Evolutionary conservation across 2,329 filamentous ascomycete genomes (phyloP), one percentile per base, ranked within the genome.

Genomic region (Arthrinium puccinioides): DNA sequence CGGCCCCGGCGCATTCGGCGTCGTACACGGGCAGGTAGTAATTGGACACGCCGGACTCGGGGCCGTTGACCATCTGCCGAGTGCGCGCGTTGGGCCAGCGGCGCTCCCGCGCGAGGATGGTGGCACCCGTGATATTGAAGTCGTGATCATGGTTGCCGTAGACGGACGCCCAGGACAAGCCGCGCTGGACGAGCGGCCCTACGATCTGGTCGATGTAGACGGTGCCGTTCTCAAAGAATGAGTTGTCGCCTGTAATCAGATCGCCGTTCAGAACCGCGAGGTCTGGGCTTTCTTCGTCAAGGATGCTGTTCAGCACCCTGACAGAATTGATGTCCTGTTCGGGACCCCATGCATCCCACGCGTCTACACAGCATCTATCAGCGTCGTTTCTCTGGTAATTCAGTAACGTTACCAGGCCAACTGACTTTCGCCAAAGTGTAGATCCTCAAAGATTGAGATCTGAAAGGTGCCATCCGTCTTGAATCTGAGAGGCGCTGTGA

Each of bases 211-310:
- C 75, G 4, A 84, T 40, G 37, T 82, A 79, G 6, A 57, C 47
- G 0, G 74, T 78, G 18, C 66, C 64, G 48, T 82, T 82, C 4
- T 70, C 58, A 4, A 64, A 40, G 42, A 63, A 73, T 0, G 69
- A 70, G 39, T 79, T 76, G 41, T 86, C 81, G 26, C 82, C 81
- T 0, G 81, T 82, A 38, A 84, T 79, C 4, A 87, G 63, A 47
- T 87, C 83, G 11, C 83, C 82, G 38, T 85, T 87, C 20, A 87
- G 56, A 1, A 87, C 74, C 1, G 82, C 79, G 0, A 87, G 64
- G 26, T 76, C 64, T 0, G 76, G 70, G 0, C 53, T 48, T 40
- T 85, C 81, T 1, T 54, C 56, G 24, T 76, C 64, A 2, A 87
- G 66, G 6, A 86, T 61, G 1, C 62, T 59, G 34, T 68, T 65